Evolutionary conservation across 164 flowering plant genomes (phyloP), one percentile per base, ranked within the genome.

Genomic region (Piper betle): DNA sequence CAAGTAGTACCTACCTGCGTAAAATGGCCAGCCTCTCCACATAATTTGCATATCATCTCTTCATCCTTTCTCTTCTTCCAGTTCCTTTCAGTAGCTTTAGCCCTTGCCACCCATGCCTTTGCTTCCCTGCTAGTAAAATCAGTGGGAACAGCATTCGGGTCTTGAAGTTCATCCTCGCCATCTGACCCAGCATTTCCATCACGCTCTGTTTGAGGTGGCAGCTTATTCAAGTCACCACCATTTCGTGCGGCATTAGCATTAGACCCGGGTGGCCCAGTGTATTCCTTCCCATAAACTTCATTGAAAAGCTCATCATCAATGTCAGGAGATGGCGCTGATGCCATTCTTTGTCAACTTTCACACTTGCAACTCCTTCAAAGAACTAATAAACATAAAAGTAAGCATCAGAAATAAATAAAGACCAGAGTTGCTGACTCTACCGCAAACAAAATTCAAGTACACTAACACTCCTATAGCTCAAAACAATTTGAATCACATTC

Each of bases 1-100:
- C 50, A 15, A 46, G 50, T 43, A 46, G 50, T 1, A 46, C 50
- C 50, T 76, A 94, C 99, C 96, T 94, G 99, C 61, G 99, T 94
- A 67, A 88, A 94, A 62, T 94, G 99, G 59, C 97, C 96, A 3
- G 96, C 78, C 67, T 91, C 96, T 40, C 97, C 97, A 79, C 99
- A 94, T 60, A 91, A 71, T 82, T 94, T 94, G 77, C 99, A 94
- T 50, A 94, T 91, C 97, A 94, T 82, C 79, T 94, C 99, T 71
- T 94, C 99, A 69, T 94, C 99, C 68, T 88, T 94, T 66, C 93
- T 81, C 69, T 94, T 94, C 81, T 94, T 94, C 99, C 99, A 94
- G 67, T 85, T 94, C 69, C 96, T 81, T 80, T 94, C 99, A n/a
- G 97, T 87, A 62, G 99, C 99, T 74, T 91, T 94, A n/a, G 99